phyloP scores from a whole-genome alignment of 140 eudicot species.

The Stevia rebaudiana region DNA sequence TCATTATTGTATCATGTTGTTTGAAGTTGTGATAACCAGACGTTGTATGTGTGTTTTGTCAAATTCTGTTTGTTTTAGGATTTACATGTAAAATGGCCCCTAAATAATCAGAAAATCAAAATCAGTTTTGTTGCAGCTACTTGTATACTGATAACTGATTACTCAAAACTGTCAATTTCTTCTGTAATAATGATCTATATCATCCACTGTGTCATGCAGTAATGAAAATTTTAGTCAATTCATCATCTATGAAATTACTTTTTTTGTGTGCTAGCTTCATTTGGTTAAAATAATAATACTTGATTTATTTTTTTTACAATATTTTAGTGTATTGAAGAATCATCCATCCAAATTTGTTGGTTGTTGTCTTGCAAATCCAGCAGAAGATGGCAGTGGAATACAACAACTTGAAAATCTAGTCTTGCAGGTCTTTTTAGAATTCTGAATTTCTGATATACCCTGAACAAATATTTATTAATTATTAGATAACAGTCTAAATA shows the following conservation, averaged over 20 bases:
- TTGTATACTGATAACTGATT: not conserved
- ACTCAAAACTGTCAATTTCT: not conserved
- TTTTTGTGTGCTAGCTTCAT: slow-evolving; percentile 6
- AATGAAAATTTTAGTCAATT: not conserved
- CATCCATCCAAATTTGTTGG: slow-evolving; percentile 81
- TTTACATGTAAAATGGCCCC: not conserved
- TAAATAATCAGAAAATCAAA: not conserved
- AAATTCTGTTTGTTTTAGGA: too few relatives aligned
- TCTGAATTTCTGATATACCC: not conserved
- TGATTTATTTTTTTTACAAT: not conserved
- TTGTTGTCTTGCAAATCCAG: slow-evolving; percentile 98
- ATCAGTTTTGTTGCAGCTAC: not conserved
- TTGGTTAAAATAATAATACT: not conserved
- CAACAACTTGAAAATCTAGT: slow-evolving; percentile 61
- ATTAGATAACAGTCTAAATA: not conserved
- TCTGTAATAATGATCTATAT: not conserved
- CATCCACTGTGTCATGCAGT: not conserved
- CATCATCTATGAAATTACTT: not conserved
- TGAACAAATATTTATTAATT: not conserved
- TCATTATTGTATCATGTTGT: not conserved
- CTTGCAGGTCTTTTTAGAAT: slow-evolving; percentile 37
- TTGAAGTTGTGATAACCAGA: not conserved
- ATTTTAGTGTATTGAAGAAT: slow-evolving; percentile 58
- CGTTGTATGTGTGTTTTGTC: too few relatives aligned
- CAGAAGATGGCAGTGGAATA: slow-evolving; percentile 72